A percentile compares a stretch with the other conserved stretches of the same genome.
Evolutionary conservation across 2,329 filamentous ascomycete genomes (phyloP).

Genomic region (Coleophoma crateriformis): DNA sequence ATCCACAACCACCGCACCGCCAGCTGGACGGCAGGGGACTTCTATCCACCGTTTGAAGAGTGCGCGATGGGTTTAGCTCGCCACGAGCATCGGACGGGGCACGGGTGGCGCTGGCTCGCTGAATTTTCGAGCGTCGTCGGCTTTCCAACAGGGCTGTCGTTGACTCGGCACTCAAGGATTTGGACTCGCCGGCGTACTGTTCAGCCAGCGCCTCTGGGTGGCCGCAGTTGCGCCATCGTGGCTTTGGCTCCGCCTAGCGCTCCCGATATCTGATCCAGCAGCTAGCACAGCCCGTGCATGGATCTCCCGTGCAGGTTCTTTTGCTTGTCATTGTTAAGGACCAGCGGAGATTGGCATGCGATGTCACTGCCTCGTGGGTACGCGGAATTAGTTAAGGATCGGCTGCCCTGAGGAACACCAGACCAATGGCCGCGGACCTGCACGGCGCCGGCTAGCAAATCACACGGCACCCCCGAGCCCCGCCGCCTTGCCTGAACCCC

Average conservation of each 20-base stretch:
- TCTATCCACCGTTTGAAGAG: constrained; percentile 26
- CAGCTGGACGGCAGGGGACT: constrained; percentile 23
- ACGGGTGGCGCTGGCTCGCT: constrained; percentile 22
- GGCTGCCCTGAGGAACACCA: too few relatives aligned
- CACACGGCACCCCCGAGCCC: too few relatives aligned
- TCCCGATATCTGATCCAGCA: constrained; percentile 31
- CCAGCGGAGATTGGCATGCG: too few relatives aligned
- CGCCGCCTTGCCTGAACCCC: too few relatives aligned
- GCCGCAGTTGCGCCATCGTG: constrained; percentile 26
- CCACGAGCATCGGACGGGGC: constrained; percentile 16
- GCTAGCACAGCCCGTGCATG: constrained; percentile 20
- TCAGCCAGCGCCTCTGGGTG: constrained; percentile 22
- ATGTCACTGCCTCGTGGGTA: too few relatives aligned
- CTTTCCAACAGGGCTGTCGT: constrained; percentile 24
- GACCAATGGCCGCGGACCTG: too few relatives aligned
- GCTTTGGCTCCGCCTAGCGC: constrained; percentile 34
- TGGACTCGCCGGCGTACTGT: constrained; percentile 16
- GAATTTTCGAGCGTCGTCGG: constrained; percentile 25
- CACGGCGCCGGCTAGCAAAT: too few relatives aligned
- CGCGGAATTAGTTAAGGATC: too few relatives aligned
- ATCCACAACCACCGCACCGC: constrained; percentile 19
- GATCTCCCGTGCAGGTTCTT: background rate
- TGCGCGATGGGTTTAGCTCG: constrained; percentile 9
- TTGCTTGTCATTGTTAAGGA: too few relatives aligned
- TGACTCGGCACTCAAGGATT: constrained; percentile 28